phyloP scores from a whole-genome alignment of 2,329 filamentous ascomycete species.

The Diaporthe sp. region DNA sequence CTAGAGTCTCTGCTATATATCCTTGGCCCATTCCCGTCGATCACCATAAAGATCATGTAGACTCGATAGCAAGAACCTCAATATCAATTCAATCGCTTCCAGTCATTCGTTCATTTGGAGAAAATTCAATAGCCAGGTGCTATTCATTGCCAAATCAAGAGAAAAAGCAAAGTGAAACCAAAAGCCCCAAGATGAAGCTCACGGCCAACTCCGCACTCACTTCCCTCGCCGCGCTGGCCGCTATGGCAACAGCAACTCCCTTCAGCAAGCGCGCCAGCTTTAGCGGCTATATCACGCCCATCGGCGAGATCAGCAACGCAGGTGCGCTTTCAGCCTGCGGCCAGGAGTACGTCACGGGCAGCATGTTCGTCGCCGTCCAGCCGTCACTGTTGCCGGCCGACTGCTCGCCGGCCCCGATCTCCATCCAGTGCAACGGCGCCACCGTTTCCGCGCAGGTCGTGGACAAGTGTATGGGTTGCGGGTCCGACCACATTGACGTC shows the following conservation, averaged over 20 bases:
- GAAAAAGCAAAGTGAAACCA: background rate
- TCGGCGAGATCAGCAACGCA: constrained; percentile 18
- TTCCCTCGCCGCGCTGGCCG: constrained; percentile 5
- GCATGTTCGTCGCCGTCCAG: constrained; percentile 37
- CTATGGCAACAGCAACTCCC: background rate
- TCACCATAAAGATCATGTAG: background rate
- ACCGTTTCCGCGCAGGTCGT: constrained; percentile 43
- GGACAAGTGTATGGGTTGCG: constrained; percentile 41
- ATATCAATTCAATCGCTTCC: background rate
- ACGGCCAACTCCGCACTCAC: constrained; percentile 1
- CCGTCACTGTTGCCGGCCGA: constrained; percentile 26
- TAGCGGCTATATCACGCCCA: constrained; percentile 32
- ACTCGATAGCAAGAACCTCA: background rate
- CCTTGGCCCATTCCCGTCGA: background rate
- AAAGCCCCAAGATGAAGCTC: background rate
- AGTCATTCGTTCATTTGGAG: background rate
- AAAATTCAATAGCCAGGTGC: background rate
- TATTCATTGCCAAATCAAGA: background rate
- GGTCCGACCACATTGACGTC: constrained; percentile 28
- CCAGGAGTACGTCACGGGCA: constrained; percentile 28
- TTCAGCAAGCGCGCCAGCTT: constrained; percentile 30
- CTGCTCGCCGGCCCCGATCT: constrained; percentile 16
- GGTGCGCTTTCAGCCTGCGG: constrained; percentile 22
- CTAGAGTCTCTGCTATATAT: background rate
- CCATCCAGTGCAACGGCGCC: constrained; percentile 44